A percentile compares a stretch with the other conserved stretches of the same genome.
Evolutionary conservation across 768 basidiomycete genomes (phyloP).

Genomic region (Serendipita sp.): DNA sequence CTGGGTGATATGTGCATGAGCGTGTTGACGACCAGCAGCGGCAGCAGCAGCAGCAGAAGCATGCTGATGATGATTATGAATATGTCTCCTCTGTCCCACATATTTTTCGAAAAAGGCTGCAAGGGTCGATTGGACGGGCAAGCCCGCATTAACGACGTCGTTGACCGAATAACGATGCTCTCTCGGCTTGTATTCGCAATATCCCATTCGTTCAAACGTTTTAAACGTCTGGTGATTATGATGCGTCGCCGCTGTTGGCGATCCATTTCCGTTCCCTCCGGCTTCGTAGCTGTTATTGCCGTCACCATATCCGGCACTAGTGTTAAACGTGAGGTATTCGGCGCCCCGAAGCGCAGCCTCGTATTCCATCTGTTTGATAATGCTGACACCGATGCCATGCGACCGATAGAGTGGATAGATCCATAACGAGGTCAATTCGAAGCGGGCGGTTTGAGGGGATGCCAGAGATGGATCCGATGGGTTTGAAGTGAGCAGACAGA

Average conservation of each 20-base stretch:
- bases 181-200: conserved; percentile 4
- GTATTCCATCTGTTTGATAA: conserved; percentile 1
- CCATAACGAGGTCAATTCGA: neutral
- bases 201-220: neutral
- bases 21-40: too few species aligned
- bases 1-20: too few species aligned
- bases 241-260: neutral
- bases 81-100: neutral
- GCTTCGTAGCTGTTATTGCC: too few species aligned
- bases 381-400: neutral
- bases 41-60: neutral
- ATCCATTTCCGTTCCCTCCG: too few species aligned
- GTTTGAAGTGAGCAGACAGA: neutral
- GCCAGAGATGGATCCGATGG: neutral
- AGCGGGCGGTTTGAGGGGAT: neutral
- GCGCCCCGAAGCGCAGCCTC: neutral
- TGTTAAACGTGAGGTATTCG: neutral
- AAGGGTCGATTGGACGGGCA: neutral
- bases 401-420: neutral
- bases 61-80: neutral
- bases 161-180: neutral
- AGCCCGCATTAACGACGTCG: conserved; percentile 4
- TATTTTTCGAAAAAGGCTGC: conserved; percentile 4
- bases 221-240: neutral
- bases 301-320: neutral